Evolutionary conservation across 2,329 filamentous ascomycete genomes (phyloP).

Genomic region (Penicillium capsulatum): DNA sequence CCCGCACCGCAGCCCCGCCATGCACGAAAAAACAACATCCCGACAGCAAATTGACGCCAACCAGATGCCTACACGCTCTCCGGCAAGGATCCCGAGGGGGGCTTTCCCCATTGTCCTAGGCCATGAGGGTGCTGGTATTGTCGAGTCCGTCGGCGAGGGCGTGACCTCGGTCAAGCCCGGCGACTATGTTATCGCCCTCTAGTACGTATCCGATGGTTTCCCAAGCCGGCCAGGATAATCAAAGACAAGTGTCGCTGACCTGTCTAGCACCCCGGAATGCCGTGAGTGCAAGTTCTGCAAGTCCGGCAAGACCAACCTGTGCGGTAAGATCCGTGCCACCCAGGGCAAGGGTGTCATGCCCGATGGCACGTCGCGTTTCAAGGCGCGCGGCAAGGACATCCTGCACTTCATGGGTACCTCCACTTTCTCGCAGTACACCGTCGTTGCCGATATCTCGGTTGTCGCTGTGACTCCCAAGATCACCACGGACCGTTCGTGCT

Average conservation of each 20-base stretch:
- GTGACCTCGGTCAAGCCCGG: constrained; percentile 92
- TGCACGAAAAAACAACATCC: not conserved
- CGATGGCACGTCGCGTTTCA: constrained; percentile 92
- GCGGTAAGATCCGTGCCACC: constrained; percentile 96
- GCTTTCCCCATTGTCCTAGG: constrained; percentile 85
- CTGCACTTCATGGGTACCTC: constrained; percentile 99
- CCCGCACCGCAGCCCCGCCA: constrained; percentile 9
- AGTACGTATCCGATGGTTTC: constrained; percentile 51
- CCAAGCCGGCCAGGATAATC: not conserved
- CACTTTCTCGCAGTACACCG: constrained; percentile 98
- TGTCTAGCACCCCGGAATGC: constrained; percentile 83
- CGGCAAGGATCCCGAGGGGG: constrained; percentile 94
- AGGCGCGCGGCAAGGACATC: constrained; percentile 87
- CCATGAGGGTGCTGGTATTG: constrained; percentile 86
- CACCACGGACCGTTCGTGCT: constrained; percentile 90
- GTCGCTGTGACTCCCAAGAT: constrained; percentile 88
- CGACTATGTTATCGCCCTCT: constrained; percentile 85
- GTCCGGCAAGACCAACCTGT: constrained; percentile 98
- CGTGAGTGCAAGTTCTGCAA: constrained; percentile 99
- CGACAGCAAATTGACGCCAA: constrained; percentile 3
- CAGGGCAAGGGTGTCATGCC: constrained; percentile 97
- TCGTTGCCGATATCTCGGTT: constrained; percentile 96
- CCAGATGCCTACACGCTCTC: constrained; percentile 88
- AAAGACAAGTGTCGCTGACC: not conserved
- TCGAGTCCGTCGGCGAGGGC: constrained; percentile 90